Percentiles rank a stretch among this genome's conserved stretches.
Conservation (phyloP, 2,329 filamentous ascomycete genomes). For the Pestalotiopsis sp. region DNA sequence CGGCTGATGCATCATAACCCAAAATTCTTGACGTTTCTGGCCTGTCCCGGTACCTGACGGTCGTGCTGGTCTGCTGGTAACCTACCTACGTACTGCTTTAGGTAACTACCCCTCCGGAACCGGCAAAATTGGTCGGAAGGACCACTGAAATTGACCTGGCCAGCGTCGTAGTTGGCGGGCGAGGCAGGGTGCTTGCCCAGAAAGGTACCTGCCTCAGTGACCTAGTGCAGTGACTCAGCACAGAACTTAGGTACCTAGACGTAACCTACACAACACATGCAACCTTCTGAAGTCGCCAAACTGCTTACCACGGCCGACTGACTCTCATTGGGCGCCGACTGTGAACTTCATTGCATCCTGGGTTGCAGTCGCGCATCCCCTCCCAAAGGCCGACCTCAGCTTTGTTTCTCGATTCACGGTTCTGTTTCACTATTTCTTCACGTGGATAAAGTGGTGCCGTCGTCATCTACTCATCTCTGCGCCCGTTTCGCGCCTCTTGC, state of each 20-base stretch:
- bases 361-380: neutral
- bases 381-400: neutral
- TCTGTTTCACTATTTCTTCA: neutral
- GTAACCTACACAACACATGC: neutral
- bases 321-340: conserved; percentile 3
- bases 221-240: neutral
- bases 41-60: too few species aligned
- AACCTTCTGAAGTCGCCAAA: neutral
- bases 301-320: neutral
- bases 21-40: too few species aligned
- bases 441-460: neutral
- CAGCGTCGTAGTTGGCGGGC: too few species aligned
- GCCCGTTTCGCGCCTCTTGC: neutral
- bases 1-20: too few species aligned
- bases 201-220: neutral
- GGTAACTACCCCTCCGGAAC: conserved; percentile 10
- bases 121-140: conserved; percentile 10
- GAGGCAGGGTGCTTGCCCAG: neutral
- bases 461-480: neutral
- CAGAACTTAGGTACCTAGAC: too few species aligned
- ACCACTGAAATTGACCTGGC: neutral
- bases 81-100: neutral
- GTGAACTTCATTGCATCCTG: conserved; percentile 5
- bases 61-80: neutral
- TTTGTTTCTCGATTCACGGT: neutral